Conservation (phyloP, 768 basidiomycete genomes). For the Coprinopsis marcescibilis region DNA sequence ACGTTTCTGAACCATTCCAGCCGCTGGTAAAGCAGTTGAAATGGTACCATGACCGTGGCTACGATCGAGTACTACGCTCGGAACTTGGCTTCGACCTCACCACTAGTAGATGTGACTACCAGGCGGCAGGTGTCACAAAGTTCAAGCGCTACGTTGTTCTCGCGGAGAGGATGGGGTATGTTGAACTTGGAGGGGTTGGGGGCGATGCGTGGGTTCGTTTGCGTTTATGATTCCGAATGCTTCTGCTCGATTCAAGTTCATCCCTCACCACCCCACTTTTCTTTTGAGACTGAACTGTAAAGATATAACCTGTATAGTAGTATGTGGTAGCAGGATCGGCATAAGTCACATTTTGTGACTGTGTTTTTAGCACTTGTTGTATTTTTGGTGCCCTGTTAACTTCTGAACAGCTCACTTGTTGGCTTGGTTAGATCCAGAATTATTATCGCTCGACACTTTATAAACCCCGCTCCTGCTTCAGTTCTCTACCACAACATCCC, state of each 20-base stretch:
- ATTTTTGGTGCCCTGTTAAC: too few relatives aligned
- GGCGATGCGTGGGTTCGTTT: slow-evolving; percentile 8
- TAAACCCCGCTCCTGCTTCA: not conserved
- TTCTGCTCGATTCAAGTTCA: too few relatives aligned
- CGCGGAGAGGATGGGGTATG: slow-evolving; percentile 10
- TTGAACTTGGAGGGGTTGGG: slow-evolving; percentile 3
- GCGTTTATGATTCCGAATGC: slow-evolving; percentile 9
- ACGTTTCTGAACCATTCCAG: slow-evolving; percentile 5
- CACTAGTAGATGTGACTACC: slow-evolving; percentile 7
- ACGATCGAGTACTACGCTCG: slow-evolving; percentile 1
- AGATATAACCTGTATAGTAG: too few relatives aligned
- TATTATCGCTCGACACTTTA: too few relatives aligned
- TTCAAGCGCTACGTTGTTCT: slow-evolving; percentile 6
- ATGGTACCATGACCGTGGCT: slow-evolving; percentile 1
- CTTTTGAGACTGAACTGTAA: too few relatives aligned
- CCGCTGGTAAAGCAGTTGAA: slow-evolving; percentile 9
- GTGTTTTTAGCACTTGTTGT: too few relatives aligned
- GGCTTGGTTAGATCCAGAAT: too few relatives aligned
- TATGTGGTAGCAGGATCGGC: too few relatives aligned
- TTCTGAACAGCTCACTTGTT: too few relatives aligned
- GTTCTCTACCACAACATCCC: not conserved
- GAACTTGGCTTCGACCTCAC: slow-evolving; percentile 5
- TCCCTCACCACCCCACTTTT: too few relatives aligned
- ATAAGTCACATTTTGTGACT: too few relatives aligned
- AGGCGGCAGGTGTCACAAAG: slow-evolving; percentile 9